phyloP scores from a whole-genome alignment of 2,329 filamentous ascomycete genomes.

The Phaeosphaeria sp. region DNA sequence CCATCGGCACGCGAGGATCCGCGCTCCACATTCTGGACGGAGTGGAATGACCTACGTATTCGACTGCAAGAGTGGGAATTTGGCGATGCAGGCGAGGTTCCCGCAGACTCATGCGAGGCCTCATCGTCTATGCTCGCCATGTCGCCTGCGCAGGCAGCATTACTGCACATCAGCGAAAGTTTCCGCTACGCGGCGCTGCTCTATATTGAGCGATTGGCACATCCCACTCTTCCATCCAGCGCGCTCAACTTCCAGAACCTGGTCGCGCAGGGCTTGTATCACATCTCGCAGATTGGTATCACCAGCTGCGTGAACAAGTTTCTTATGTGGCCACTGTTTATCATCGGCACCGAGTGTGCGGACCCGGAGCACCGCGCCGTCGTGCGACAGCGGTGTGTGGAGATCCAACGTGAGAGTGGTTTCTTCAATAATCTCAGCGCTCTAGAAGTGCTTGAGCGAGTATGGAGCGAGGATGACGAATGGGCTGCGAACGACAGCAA shows the following conservation, averaged over 20 bases:
- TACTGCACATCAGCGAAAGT: conserved; percentile 84
- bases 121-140: conserved; percentile 32
- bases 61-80: conserved; percentile 85
- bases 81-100: conserved; percentile 36
- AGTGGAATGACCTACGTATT: conserved; percentile 82
- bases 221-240: conserved; percentile 74
- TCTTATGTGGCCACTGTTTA: conserved; percentile 90
- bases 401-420: conserved; percentile 86
- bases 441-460: conserved; percentile 81
- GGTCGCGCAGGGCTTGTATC: conserved; percentile 81
- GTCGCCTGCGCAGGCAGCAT: conserved; percentile 69
- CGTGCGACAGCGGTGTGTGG: conserved; percentile 79
- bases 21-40: conserved; percentile 73
- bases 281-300: conserved; percentile 79
- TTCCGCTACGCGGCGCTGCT: conserved; percentile 89
- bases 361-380: conserved; percentile 79
- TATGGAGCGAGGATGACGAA: conserved; percentile 71
- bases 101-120: conserved; percentile 33
- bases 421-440: conserved; percentile 94
- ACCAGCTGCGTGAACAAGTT: conserved; percentile 82
- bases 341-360: conserved; percentile 87
- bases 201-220: conserved; percentile 86
- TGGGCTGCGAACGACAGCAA: conserved; percentile 17
- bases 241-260: conserved; percentile 83
- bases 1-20: conserved; percentile 62